These are phyloP conservation scores for Parachaetomium inaequale DNA, from an alignment of 495 filamentous ascomycete species.

Conservation along the genomic window DNA sequence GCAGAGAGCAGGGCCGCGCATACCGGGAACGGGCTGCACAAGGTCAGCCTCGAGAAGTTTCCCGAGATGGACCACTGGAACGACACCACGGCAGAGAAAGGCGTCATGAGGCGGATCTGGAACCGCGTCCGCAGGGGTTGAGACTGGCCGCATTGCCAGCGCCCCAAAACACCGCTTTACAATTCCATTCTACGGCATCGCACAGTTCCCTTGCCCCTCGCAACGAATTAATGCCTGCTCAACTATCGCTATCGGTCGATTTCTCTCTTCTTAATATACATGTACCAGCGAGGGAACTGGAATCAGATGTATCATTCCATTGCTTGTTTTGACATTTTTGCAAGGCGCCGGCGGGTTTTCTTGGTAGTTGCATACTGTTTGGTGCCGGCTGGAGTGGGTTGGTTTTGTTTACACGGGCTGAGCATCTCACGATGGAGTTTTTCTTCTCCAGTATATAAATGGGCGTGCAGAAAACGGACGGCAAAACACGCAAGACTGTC, in stretches of 20 bases:
- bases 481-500: neutral
- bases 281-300: neutral
- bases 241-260: neutral
- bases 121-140: constrained; percentile 34
- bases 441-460: neutral
- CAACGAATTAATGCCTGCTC: neutral
- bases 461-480: neutral
- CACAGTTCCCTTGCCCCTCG: neutral
- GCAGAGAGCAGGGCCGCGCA: constrained; percentile 19
- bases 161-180: neutral
- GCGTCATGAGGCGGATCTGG: constrained; percentile 42
- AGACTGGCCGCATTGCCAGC: neutral
- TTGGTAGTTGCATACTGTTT: neutral
- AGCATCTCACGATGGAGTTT: neutral
- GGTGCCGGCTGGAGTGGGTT: neutral
- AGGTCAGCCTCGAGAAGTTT: constrained; percentile 33
- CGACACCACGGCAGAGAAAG: constrained; percentile 25
- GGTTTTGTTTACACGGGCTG: neutral
- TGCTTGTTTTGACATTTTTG: neutral
- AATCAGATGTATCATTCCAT: neutral
- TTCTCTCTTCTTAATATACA: neutral
- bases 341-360: neutral
- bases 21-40: constrained; percentile 20
- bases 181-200: neutral
- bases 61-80: constrained; percentile 28